These are phyloP conservation scores for Trypanosoma vivax DNA, from an alignment of 208 protist genomes.

Conservation along the genomic window DNA sequence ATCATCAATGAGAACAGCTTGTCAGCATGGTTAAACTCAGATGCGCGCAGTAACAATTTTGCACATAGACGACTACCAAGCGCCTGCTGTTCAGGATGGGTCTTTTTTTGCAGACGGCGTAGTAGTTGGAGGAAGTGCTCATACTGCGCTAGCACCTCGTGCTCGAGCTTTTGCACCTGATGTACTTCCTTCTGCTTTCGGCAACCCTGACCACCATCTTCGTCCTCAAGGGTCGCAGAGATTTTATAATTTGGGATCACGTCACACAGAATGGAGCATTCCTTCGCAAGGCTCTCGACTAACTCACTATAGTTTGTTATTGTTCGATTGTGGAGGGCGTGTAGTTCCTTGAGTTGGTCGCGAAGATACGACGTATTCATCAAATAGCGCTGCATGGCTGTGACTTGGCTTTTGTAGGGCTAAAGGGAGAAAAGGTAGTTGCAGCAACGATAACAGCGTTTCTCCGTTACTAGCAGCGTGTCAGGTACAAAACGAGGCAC, in stretches of 20 bases:
- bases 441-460: too few relatives aligned
- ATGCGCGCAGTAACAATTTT: conserved; percentile 55
- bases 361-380: conserved; percentile 92
- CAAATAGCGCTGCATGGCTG: conserved; percentile 85
- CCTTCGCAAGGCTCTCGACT: conserved; percentile 79
- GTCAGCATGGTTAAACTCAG: conserved; percentile 88
- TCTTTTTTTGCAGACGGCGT: conserved; percentile 74
- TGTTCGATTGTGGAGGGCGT: conserved; percentile 73
- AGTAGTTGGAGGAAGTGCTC: conserved; percentile 90
- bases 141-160: conserved; percentile 88
- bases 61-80: conserved; percentile 87
- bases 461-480: too few relatives aligned
- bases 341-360: conserved; percentile 67
- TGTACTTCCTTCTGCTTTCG: conserved; percentile 89
- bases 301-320: conserved; percentile 79
- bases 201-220: conserved; percentile 66
- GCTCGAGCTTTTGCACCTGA: conserved; percentile 84
- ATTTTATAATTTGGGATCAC: conserved; percentile 88
- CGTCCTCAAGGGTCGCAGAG: conserved; percentile 64
- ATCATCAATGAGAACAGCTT: conserved; percentile 70
- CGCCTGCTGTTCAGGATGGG: conserved; percentile 88
- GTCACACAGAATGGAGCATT: conserved; percentile 83
- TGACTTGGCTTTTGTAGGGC: neutral
- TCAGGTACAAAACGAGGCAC: too few relatives aligned
- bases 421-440: too few relatives aligned